phyloP scores from a whole-genome alignment of 768 basidiomycete species.

The Suillus ampliporus region DNA sequence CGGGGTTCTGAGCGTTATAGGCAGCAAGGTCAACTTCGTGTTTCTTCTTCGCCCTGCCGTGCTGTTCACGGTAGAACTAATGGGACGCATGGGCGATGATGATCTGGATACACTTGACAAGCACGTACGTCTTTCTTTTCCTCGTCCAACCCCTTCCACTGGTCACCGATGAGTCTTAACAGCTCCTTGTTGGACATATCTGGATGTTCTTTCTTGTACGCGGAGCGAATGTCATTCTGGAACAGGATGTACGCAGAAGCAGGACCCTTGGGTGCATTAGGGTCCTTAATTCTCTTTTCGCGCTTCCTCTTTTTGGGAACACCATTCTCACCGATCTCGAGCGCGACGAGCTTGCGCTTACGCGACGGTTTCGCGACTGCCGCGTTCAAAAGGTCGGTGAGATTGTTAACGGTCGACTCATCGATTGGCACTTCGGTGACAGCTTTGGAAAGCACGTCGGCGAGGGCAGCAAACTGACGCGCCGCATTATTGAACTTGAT shows the following conservation, averaged over 20 bases:
- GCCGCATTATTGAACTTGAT: conserved; percentile 61
- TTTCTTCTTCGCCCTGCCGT: conserved; percentile 62
- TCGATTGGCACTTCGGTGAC: conserved; percentile 46
- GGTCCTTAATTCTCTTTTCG: conserved; percentile 78
- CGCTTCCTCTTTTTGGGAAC: conserved; percentile 41
- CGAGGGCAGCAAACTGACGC: conserved; percentile 64
- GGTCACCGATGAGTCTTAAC: conserved; percentile 68
- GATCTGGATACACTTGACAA: background rate
- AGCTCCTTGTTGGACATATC: conserved; percentile 73
- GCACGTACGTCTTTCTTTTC: conserved; percentile 76
- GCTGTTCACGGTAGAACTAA: conserved; percentile 44
- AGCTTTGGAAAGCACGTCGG: conserved; percentile 62
- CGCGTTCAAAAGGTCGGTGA: conserved; percentile 32
- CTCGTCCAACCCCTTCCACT: conserved; percentile 72
- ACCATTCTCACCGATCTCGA: conserved; percentile 44
- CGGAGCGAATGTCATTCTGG: conserved; percentile 87
- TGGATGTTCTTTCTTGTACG: conserved; percentile 70
- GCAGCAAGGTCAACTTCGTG: conserved; percentile 69
- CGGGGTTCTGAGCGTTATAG: conserved; percentile 62
- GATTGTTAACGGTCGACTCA: conserved; percentile 27
- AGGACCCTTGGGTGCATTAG: conserved; percentile 93
- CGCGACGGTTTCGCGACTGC: conserved; percentile 40
- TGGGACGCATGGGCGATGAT: conserved; percentile 6
- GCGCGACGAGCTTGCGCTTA: conserved; percentile 55
- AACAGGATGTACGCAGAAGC: conserved; percentile 92